These are phyloP conservation scores for Plenodomus lindquistii DNA, from an alignment of 2,329 filamentous ascomycete species.

Conservation along the genomic window DNA sequence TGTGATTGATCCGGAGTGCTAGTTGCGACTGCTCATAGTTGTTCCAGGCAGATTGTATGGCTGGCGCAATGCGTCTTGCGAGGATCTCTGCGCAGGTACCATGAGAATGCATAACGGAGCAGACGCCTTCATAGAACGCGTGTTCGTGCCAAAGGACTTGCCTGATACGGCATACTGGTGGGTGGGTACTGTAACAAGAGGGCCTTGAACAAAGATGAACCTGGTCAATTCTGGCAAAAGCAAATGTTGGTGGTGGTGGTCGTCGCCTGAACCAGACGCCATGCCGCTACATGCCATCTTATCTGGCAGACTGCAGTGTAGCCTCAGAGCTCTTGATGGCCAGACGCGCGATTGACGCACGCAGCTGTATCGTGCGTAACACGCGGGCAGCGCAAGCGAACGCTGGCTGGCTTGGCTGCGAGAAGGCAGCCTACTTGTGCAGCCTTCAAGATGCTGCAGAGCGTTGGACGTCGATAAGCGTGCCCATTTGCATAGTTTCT, in stretches of 20 bases:
- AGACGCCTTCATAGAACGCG: constrained; percentile 31
- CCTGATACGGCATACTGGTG: constrained; percentile 2
- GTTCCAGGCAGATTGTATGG: constrained; percentile 23
- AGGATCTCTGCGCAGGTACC: constrained; percentile 20
- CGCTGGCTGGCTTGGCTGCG: constrained; percentile 26
- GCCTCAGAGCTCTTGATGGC: constrained; percentile 29
- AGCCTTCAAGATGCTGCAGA: constrained; percentile 31
- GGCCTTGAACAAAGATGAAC: neutral
- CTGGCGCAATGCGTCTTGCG: constrained; percentile 32
- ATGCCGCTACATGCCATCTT: constrained; percentile 23
- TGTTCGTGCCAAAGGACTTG: constrained; percentile 22
- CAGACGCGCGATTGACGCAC: constrained; percentile 34
- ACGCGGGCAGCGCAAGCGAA: constrained; percentile 36
- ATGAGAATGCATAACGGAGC: constrained; percentile 25
- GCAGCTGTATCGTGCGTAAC: constrained; percentile 42
- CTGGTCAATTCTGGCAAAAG: neutral
- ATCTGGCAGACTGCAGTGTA: constrained; percentile 36
- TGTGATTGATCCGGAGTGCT: constrained; percentile 23
- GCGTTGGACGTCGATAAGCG: constrained; percentile 23
- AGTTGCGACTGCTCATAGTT: constrained; percentile 20
- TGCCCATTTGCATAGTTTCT: neutral
- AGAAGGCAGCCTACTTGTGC: constrained; percentile 27
- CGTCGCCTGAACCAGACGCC: constrained; percentile 14
- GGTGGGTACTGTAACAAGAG: constrained; percentile 1
- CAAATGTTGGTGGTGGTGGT: constrained; percentile 1